Conservation (phyloP, 176 grass and related monocot genomes). For the Phyllostachys edulis region DNA sequence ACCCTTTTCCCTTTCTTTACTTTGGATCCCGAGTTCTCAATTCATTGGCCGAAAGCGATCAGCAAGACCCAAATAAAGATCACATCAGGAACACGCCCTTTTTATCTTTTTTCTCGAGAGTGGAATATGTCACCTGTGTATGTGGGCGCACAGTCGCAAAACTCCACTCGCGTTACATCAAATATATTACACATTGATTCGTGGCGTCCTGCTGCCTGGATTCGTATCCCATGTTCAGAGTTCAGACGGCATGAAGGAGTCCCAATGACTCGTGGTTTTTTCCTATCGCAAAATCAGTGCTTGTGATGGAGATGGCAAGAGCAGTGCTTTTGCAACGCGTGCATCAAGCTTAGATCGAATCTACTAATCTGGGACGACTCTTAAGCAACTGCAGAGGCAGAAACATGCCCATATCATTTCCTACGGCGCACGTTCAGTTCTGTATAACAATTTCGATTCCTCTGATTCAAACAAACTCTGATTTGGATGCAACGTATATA, state of each 20-base stretch:
- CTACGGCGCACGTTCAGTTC: too few relatives aligned
- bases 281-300: background rate
- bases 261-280: background rate
- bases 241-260: background rate
- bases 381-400: too few relatives aligned
- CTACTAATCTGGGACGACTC: too few relatives aligned
- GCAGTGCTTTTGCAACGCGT: background rate
- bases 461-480: too few relatives aligned
- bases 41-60: background rate
- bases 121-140: constrained; percentile 20
- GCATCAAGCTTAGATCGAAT: background rate
- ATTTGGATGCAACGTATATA: too few relatives aligned
- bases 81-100: background rate
- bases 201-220: background rate
- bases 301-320: background rate
- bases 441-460: too few relatives aligned
- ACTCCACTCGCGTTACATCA: constrained; percentile 10
- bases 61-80: constrained; percentile 28
- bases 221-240: background rate
- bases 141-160: constrained; percentile 20
- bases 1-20: background rate
- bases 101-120: background rate
- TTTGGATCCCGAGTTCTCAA: constrained; percentile 6
- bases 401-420: too few relatives aligned
- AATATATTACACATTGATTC: background rate